Evolutionary conservation across 805 yeast species (phyloP).

Genomic region (Candida sphagnicola): DNA sequence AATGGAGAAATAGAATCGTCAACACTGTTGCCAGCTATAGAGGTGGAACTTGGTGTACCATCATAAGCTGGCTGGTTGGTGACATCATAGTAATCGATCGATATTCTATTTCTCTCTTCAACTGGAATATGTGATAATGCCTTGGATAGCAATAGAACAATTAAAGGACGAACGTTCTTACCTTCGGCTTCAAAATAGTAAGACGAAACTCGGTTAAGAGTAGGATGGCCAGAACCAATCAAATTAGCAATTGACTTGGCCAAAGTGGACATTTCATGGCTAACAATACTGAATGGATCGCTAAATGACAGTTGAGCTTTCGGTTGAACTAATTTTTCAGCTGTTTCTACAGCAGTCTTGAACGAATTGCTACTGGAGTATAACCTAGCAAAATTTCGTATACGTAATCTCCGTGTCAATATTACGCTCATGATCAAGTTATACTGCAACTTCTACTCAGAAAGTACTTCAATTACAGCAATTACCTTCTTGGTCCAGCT

Average conservation of each 20-base stretch:
- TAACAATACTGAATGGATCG: conserved; percentile 89
- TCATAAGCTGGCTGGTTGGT: conserved; percentile 59
- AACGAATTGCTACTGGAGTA: conserved; percentile 16
- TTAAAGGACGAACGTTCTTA: conserved; percentile 87
- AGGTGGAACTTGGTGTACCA: conserved; percentile 52
- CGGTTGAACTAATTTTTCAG: conserved; percentile 72
- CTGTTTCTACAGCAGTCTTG: conserved; percentile 62
- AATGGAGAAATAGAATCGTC: conserved; percentile 74
- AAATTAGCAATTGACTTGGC: conserved; percentile 83
- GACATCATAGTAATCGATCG: conserved; percentile 61
- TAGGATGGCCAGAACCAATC: conserved; percentile 92
- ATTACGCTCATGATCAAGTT: background rate
- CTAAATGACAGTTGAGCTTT: conserved; percentile 38
- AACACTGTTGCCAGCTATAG: conserved; percentile 58
- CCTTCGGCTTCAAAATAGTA: conserved; percentile 97
- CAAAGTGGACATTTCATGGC: conserved; percentile 86
- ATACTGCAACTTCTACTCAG: background rate
- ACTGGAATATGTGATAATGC: conserved; percentile 75
- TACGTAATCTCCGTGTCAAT: background rate
- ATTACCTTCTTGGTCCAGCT: no score
- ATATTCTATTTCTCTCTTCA: conserved; percentile 58
- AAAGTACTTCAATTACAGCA: no score
- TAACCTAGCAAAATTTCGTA: conserved; percentile 1
- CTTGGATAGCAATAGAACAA: conserved; percentile 78
- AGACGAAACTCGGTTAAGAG: conserved; percentile 84